Percentiles rank a stretch among this genome's conserved stretches.
phyloP scores from a whole-genome alignment of 2,329 filamentous ascomycete species.

The Paecilomyces fulvus region DNA sequence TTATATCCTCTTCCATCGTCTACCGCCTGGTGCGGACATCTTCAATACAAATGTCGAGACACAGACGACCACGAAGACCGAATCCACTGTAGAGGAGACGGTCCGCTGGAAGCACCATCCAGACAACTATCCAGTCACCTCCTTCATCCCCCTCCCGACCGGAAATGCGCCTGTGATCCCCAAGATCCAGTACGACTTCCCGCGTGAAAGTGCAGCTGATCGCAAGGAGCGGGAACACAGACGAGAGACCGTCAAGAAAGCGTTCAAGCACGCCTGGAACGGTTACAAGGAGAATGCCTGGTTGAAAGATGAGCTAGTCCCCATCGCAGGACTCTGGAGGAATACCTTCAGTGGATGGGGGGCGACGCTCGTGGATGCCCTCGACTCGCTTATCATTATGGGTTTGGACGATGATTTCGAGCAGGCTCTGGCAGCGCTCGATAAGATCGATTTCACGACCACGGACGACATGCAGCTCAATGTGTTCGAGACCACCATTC shows the following conservation, averaged over 20 bases:
- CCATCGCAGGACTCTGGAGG: constrained; percentile 57
- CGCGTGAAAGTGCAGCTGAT: constrained; percentile 50
- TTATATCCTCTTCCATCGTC: constrained; percentile 15
- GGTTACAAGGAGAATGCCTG: constrained; percentile 76
- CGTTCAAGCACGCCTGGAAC: constrained; percentile 70
- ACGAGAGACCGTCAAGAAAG: constrained; percentile 59
- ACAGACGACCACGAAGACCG: not conserved
- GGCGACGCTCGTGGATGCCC: constrained; percentile 72
- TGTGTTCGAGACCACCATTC: constrained; percentile 84
- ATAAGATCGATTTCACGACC: constrained; percentile 73
- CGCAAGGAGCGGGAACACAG: constrained; percentile 57
- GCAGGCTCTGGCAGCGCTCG: constrained; percentile 61
- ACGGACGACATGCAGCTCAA: constrained; percentile 62
- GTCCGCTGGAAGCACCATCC: constrained; percentile 62
- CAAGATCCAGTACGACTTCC: constrained; percentile 66
- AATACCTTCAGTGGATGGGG: constrained; percentile 90
- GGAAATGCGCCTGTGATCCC: constrained; percentile 62
- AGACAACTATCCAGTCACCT: constrained; percentile 68
- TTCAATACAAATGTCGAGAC: not conserved
- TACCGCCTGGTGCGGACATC: constrained; percentile 13
- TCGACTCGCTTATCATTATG: constrained; percentile 83
- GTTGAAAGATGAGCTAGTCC: constrained; percentile 77
- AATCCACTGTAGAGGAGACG: constrained; percentile 8
- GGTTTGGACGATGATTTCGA: constrained; percentile 70
- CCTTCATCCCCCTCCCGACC: constrained; percentile 64